phyloP scores from a whole-genome alignment of 176 grass and related monocot genomes.

The Chloris gayana region DNA sequence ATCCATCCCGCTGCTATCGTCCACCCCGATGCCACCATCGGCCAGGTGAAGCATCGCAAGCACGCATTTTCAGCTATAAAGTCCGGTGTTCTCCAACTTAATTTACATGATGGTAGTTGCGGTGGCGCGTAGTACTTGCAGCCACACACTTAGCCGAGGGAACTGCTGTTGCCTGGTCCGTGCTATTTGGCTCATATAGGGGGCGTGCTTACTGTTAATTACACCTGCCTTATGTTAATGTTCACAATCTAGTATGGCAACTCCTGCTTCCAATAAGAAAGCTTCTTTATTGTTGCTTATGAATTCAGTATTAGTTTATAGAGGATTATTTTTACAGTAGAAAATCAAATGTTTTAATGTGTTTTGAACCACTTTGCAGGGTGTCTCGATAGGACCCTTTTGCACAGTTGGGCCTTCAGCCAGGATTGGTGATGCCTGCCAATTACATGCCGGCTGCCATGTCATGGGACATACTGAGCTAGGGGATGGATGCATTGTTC shows the following conservation, averaged over 20 bases:
- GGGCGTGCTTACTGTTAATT: constrained; percentile 20
- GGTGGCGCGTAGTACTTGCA: background rate
- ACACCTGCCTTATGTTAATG: background rate
- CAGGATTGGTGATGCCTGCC: constrained; percentile 72
- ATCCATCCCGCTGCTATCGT: constrained; percentile 60
- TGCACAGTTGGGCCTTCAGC: constrained; percentile 66
- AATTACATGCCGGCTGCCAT: constrained; percentile 74
- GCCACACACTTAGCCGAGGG: background rate
- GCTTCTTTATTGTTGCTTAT: background rate
- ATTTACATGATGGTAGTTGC: too few species aligned
- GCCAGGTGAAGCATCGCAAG: constrained; percentile 53
- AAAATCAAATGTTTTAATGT: constrained; percentile 28
- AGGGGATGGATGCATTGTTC: constrained; percentile 69
- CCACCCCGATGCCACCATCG: constrained; percentile 70
- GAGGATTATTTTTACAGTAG: background rate
- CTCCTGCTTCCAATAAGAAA: background rate
- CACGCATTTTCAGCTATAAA: background rate
- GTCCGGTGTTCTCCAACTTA: too few species aligned
- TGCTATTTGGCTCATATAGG: constrained; percentile 1
- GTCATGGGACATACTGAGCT: constrained; percentile 70
- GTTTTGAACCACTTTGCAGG: constrained; percentile 37
- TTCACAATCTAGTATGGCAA: background rate
- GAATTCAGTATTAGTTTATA: background rate
- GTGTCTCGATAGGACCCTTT: constrained; percentile 79
- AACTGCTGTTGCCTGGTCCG: background rate